Conservation (phyloP, 176 grass and related monocot species). For the Aegilops tauschii region DNA sequence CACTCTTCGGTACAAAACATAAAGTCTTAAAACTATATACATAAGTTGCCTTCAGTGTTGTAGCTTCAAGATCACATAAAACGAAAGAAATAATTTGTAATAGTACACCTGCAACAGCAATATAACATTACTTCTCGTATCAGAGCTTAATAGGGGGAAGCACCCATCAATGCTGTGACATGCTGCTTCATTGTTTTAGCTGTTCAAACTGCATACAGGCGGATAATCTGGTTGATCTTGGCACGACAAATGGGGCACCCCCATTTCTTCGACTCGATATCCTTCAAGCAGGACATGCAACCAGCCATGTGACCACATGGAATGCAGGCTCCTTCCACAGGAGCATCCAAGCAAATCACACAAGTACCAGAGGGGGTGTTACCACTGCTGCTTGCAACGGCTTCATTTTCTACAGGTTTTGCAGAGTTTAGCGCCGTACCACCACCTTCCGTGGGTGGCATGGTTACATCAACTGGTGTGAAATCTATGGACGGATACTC, state of each 20-base stretch:
- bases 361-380: slow-evolving; percentile 45
- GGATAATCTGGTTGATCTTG: slow-evolving; percentile 81
- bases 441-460: slow-evolving; percentile 1
- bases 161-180: neutral
- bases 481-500: slow-evolving; percentile 83
- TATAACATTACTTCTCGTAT: neutral
- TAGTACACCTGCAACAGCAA: neutral
- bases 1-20: neutral
- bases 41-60: neutral
- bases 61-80: neutral
- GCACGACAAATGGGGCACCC: slow-evolving; percentile 91
- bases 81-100: slow-evolving; percentile 5
- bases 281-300: slow-evolving; percentile 90
- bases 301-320: slow-evolving; percentile 98
- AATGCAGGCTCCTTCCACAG: slow-evolving; percentile 91
- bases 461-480: slow-evolving; percentile 49
- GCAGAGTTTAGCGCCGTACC: neutral
- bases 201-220: slow-evolving; percentile 86
- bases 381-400: slow-evolving; percentile 6
- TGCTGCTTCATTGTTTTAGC: neutral
- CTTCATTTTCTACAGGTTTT: slow-evolving; percentile 28
- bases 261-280: slow-evolving; percentile 81
- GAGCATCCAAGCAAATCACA: slow-evolving; percentile 95
- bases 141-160: neutral
- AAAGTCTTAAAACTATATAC: neutral